A percentile compares a stretch with the other conserved stretches of the same genome.
Evolutionary conservation across 2,329 filamentous ascomycete genomes (phyloP).

Genomic region (Lachnum nothofagi): DNA sequence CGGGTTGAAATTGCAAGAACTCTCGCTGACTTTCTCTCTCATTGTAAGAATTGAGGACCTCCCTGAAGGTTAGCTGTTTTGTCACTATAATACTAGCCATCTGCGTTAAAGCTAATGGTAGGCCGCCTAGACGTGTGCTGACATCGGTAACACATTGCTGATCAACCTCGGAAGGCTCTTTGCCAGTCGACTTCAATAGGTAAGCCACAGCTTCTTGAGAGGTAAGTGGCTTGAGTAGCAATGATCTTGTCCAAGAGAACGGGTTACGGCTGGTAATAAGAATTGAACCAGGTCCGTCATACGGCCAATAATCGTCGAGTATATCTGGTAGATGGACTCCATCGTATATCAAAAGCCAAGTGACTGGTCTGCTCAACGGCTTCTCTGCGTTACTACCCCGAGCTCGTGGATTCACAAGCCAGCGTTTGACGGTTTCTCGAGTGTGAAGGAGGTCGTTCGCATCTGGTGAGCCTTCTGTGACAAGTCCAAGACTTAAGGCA

Average conservation of each 20-base stretch:
- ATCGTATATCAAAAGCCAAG: constrained; percentile 28
- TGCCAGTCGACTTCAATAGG: constrained; percentile 2
- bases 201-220: background rate
- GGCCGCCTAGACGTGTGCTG: background rate
- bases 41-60: constrained; percentile 6
- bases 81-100: constrained; percentile 24
- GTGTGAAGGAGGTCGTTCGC: constrained; percentile 11
- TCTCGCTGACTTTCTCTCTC: constrained; percentile 2
- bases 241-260: constrained; percentile 14
- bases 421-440: constrained; percentile 12
- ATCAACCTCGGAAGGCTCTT: background rate
- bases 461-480: constrained; percentile 21
- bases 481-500: constrained; percentile 25
- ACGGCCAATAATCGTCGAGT: constrained; percentile 26
- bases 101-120: constrained; percentile 23
- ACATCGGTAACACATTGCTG: background rate
- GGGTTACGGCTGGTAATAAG: constrained; percentile 27
- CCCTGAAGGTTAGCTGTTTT: constrained; percentile 11
- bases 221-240: constrained; percentile 15
- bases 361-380: background rate
- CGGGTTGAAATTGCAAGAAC: background rate
- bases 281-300: constrained; percentile 20
- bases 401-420: constrained; percentile 11
- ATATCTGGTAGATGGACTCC: constrained; percentile 25
- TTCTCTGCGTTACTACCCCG: background rate